Percentiles rank a stretch among this genome's conserved stretches.
These are phyloP conservation scores for Lepiota brunneoincarnata DNA, from an alignment of 768 basidiomycete genomes.

Conservation along the genomic window DNA sequence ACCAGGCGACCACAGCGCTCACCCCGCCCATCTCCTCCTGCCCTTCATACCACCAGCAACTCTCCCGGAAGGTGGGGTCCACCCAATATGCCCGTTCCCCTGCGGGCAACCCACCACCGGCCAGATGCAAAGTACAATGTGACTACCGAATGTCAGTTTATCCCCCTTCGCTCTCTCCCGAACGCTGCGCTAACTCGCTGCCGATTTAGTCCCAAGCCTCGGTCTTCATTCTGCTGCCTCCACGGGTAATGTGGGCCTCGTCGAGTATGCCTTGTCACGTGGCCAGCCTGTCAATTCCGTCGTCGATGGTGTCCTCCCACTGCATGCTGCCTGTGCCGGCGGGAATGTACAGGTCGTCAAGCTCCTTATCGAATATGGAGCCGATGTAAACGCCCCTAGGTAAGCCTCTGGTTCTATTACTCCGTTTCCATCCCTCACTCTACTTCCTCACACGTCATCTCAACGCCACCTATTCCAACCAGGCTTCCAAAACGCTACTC, in stretches of 20 bases:
- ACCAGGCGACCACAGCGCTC: not conserved
- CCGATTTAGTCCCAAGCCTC: slow-evolving; percentile 61
- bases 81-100: slow-evolving; percentile 45
- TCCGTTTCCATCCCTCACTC: slow-evolving; percentile 8
- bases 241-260: slow-evolving; percentile 88
- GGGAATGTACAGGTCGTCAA: slow-evolving; percentile 87
- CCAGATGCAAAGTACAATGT: slow-evolving; percentile 58
- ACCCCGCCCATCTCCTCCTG: not conserved
- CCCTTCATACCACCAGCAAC: not conserved
- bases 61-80: not conserved
- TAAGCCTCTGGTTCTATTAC: slow-evolving; percentile 29
- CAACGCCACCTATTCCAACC: slow-evolving; percentile 12
- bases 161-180: not conserved
- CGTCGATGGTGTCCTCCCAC: slow-evolving; percentile 92
- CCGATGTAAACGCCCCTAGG: slow-evolving; percentile 98
- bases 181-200: slow-evolving; percentile 10
- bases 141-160: slow-evolving; percentile 50
- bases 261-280: slow-evolving; percentile 87
- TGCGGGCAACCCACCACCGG: slow-evolving; percentile 44
- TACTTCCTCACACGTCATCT: slow-evolving; percentile 14
- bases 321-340: slow-evolving; percentile 92
- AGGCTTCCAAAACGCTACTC: slow-evolving; percentile 75
- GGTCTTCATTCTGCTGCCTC: slow-evolving; percentile 77
- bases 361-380: slow-evolving; percentile 87
- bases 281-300: slow-evolving; percentile 97